phyloP scores from a whole-genome alignment of 2,329 filamentous ascomycete genomes.

The Ophiocordyceps sinensis region DNA sequence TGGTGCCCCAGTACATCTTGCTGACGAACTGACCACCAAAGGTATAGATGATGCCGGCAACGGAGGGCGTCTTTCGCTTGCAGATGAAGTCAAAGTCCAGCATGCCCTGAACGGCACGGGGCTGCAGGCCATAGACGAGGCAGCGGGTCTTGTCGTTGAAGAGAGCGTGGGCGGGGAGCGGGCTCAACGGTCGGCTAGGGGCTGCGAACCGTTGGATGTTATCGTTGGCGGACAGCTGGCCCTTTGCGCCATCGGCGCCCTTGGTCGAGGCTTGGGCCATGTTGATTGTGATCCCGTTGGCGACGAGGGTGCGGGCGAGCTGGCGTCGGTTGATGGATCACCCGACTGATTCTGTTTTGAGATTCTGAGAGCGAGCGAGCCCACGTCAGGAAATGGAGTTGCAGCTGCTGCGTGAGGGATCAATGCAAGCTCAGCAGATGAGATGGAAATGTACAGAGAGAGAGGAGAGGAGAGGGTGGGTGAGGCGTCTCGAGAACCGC shows the following conservation, averaged over 20 bases:
- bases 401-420: conserved; percentile 4
- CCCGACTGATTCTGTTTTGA: not conserved
- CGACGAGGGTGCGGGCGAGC: conserved; percentile 1
- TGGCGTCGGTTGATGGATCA: conserved; percentile 4
- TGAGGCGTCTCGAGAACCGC: not conserved
- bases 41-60: conserved; percentile 99
- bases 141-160: conserved; percentile 99
- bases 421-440: not conserved
- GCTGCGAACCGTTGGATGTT: conserved; percentile 95
- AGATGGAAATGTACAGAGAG: not conserved
- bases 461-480: conserved; percentile 3
- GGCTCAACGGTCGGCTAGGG: conserved; percentile 83
- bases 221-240: conserved; percentile 71
- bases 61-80: conserved; percentile 92
- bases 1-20: conserved; percentile 99
- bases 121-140: conserved; percentile 98
- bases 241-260: conserved; percentile 35
- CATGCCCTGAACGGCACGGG: conserved; percentile 81
- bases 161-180: conserved; percentile 73
- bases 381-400: not conserved
- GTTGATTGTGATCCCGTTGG: conserved; percentile 7
- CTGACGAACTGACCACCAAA: conserved; percentile 99
- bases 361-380: not conserved
- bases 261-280: conserved; percentile 39
- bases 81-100: conserved; percentile 99